Evolutionary conservation across 371 early-diverging fungal genomes (phyloP).

Genomic region (Mucor velutinosus): DNA sequence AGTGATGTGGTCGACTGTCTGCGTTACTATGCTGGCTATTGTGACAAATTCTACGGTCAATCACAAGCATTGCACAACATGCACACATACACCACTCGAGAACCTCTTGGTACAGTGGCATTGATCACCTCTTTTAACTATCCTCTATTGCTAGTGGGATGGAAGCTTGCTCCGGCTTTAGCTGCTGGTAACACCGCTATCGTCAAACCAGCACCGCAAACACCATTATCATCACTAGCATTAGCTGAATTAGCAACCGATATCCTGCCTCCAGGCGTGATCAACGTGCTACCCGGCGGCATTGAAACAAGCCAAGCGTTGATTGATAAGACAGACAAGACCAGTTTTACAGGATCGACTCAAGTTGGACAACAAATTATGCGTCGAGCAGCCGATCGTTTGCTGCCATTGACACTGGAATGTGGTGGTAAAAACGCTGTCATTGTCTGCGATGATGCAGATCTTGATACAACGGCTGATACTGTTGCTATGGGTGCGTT

Average conservation of each 20-base stretch:
- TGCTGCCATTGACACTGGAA: conserved; percentile 76
- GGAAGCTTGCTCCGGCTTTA: conserved; percentile 87
- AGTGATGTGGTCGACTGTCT: conserved; percentile 70
- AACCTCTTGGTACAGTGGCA: conserved; percentile 77
- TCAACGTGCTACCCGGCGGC: conserved; percentile 65
- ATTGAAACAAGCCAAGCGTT: conserved; percentile 28
- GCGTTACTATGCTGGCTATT: conserved; percentile 76
- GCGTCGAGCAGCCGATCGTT: conserved; percentile 61
- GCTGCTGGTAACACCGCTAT: conserved; percentile 56
- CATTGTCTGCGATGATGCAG: conserved; percentile 80
- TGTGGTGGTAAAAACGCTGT: conserved; percentile 90
- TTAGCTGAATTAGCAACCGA: conserved; percentile 36
- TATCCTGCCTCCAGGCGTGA: conserved; percentile 56
- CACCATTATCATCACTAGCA: conserved; percentile 42
- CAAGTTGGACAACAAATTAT: conserved; percentile 74
- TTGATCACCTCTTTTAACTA: conserved; percentile 84
- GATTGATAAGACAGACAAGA: conserved; percentile 30
- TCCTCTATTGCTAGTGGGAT: conserved; percentile 71
- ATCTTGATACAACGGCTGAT: conserved; percentile 69
- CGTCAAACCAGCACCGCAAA: conserved; percentile 51
- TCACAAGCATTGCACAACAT: conserved; percentile 18
- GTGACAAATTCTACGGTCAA: conserved; percentile 67
- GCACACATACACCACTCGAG: conserved; percentile 62
- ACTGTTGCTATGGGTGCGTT: conserved; percentile 70
- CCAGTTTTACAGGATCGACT: conserved; percentile 69